phyloP scores from a whole-genome alignment of 2,329 filamentous ascomycete genomes.

The Dactylonectria macrodidyma region DNA sequence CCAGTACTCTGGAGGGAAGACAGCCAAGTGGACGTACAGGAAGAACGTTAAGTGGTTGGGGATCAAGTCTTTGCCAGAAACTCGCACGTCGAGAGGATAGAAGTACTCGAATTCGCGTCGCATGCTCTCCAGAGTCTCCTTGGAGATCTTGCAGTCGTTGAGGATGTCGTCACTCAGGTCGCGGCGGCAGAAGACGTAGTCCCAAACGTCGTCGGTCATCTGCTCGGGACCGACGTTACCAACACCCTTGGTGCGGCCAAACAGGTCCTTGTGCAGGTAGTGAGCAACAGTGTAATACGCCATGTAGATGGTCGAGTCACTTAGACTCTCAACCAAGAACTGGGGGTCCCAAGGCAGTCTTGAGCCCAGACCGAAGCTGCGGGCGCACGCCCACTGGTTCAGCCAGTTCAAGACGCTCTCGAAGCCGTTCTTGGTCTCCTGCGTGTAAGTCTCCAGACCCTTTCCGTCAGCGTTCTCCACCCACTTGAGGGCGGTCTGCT shows the following conservation, averaged over 20 bases:
- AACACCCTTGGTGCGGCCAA: slow-evolving; percentile 79
- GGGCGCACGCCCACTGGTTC: slow-evolving; percentile 94
- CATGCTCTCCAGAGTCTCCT: slow-evolving; percentile 83
- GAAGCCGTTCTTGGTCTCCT: slow-evolving; percentile 84
- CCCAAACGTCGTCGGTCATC: slow-evolving; percentile 96
- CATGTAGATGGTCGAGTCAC: slow-evolving; percentile 94
- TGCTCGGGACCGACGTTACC: slow-evolving; percentile 83
- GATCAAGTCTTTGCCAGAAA: slow-evolving; percentile 93
- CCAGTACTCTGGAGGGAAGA: slow-evolving; percentile 93
- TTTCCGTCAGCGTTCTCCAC: slow-evolving; percentile 77
- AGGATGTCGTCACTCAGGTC: slow-evolving; percentile 78
- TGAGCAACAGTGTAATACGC: slow-evolving; percentile 80
- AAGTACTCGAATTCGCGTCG: slow-evolving; percentile 96
- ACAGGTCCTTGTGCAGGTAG: slow-evolving; percentile 86
- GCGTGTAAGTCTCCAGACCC: slow-evolving; percentile 84
- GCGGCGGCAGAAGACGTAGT: slow-evolving; percentile 89
- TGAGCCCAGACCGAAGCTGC: slow-evolving; percentile 92
- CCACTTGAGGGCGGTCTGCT: slow-evolving; percentile 79
- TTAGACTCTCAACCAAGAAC: slow-evolving; percentile 93
- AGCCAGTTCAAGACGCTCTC: slow-evolving; percentile 92
- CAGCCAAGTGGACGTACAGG: slow-evolving; percentile 91
- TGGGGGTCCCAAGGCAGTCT: slow-evolving; percentile 94
- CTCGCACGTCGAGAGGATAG: slow-evolving; percentile 91
- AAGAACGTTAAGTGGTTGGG: slow-evolving; percentile 97
- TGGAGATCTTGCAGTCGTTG: slow-evolving; percentile 77